Base-by-base conservation (phyloP, 805 yeast species). In the Lachancea nothofagi region DNA sequence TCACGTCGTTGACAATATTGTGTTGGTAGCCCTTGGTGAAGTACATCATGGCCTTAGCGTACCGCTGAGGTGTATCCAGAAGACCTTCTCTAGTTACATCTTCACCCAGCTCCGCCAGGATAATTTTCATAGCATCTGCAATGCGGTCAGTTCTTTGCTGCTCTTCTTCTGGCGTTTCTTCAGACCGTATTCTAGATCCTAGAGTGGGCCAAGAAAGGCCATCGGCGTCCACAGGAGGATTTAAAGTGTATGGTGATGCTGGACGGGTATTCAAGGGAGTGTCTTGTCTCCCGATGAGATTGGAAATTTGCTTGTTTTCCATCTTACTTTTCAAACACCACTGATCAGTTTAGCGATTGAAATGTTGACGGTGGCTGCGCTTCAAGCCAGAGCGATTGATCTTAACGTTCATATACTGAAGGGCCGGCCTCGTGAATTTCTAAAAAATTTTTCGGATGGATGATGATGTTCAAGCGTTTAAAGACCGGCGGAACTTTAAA, bases 1-100 rank as follows among this genome's bases (percentile, higher is more conserved):
- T 83, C 20, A 88, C 96, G 57, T 86, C 95, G 35, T 61, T 61
- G 46, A 85, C 74, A 44, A 93, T 83, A 60, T 88, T 89, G 51
- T 89, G 95, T 64, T 90, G 96, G 58, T 93, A 93, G 17, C 99
- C 99, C 59, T 87, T 86, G 15, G 99, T 93, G 70, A 93, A 87
- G 56, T 71, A 90, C 32, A 93, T 71, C 95, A 93, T 86, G 4
- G 99, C 98, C 45, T 94, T 72, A 0, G 99, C 98, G 61, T 89
- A 93, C 48, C 99, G 69, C 55, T 86, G 90, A 1, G 99, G 99
- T 1, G 99, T 93, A 56, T 88, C 96, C 52, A 83, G 63, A 9
- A 93, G 66, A 1, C 98, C 98, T 58, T 88, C 96, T 49, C 99
- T 72, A 15, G 70, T 70, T 1, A 80, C 78, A 55, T 93, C 97